Base-by-base conservation (phyloP, 2,329 filamentous ascomycete genomes). In the Graphium sp. region DNA sequence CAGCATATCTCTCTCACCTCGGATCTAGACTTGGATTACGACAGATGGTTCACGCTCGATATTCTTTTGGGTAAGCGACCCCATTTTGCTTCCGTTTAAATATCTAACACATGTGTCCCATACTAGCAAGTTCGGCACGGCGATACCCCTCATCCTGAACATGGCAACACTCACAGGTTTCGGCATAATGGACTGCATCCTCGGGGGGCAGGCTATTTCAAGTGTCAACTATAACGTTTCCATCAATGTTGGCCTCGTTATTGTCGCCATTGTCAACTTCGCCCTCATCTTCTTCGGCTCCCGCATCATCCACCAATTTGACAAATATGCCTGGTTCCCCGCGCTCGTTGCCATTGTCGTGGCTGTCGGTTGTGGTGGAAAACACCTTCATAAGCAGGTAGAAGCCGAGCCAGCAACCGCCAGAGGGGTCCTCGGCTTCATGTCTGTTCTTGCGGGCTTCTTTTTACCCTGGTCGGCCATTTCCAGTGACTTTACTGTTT, bases 201-300 rank as follows among this genome's bases (percentile, higher is more conserved):
- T 62, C 14, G 59, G 57, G 5, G 61, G 60, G 0, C 48, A 54
- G 30, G 49, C 49, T 5, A 43, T 60, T 2, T 47, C 49, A 1
- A 52, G 55, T 2, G 48, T 57, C 16, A 45, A 45, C 6, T 36
- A 45, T 12, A 46, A 48, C 1, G 37, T 66, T 20, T 52, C 48
- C 19, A 47, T 55, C 2, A 52, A 52, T 2, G 52, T 58, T 6
- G 60, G 60, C 7, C 63, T 66, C 23, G 53, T 61, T 22, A 51
- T 66, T 22, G 55, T 61, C 22, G 51, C 49, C 2, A 32, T 65
- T 4, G 39, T 60, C 4, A 49, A 53, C 1, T 43, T 64, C 6
- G 28, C 59, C 12, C 50, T 65, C 15, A 58, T 56, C 1, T 60
- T 65, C 36, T 55, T 55, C 27, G 62, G 62, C 2, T 57, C 56